Conservation (phyloP, 192 early-diverging fungal genomes). For the Coemansia sp. region DNA sequence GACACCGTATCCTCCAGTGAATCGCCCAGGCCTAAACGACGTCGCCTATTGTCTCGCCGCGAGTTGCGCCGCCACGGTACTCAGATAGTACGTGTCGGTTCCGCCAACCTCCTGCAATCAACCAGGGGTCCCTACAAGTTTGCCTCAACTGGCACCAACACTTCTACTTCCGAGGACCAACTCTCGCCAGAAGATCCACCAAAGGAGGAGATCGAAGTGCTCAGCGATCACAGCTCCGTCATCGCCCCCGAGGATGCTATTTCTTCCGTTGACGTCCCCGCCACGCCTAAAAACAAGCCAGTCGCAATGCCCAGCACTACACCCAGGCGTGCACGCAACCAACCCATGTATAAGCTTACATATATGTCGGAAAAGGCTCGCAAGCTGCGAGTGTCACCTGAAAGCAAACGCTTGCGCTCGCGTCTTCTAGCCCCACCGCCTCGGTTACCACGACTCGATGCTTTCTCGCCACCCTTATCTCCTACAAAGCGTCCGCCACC, state of each 20-base stretch:
- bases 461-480: constrained; percentile 5
- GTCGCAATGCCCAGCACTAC: not conserved
- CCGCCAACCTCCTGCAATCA: constrained; percentile 23
- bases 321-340: not conserved
- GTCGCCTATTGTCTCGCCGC: constrained; percentile 34
- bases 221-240: not conserved
- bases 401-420: not conserved
- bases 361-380: constrained; percentile 20
- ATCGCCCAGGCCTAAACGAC: constrained; percentile 7
- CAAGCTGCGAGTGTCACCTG: constrained; percentile 21
- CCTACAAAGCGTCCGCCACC: constrained; percentile 12
- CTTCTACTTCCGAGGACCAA: not conserved
- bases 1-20: not conserved
- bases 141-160: not conserved
- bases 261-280: not conserved
- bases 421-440: not conserved
- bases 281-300: not conserved
- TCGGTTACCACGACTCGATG: not conserved
- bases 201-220: not conserved
- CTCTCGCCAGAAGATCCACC: not conserved
- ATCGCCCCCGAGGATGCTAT: not conserved
- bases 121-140: constrained; percentile 30
- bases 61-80: constrained; percentile 34
- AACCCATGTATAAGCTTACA: constrained; percentile 15
- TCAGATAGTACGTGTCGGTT: constrained; percentile 36